phyloP scores from a whole-genome alignment of 305 asterid species.

The Andrographis paniculata region DNA sequence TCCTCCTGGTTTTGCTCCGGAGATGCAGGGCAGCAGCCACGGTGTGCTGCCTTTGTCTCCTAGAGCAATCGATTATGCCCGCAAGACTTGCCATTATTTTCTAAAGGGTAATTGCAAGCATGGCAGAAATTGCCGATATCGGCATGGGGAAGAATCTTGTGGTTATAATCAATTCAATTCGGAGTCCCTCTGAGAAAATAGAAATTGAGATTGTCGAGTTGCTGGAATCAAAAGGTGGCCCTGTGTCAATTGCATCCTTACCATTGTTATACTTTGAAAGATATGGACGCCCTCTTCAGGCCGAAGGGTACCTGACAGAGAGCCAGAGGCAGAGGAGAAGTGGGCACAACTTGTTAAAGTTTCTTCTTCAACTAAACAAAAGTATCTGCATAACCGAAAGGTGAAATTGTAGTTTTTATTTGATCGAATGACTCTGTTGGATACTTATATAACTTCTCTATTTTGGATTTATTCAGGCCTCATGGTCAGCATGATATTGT shows the following conservation, averaged over 20 bases:
- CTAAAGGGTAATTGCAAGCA: conserved; percentile 79
- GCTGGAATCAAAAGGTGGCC: conserved; percentile 56
- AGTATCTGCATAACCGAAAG: conserved; percentile 68
- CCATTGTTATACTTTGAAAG: conserved; percentile 71
- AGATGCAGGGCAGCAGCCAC: conserved; percentile 30
- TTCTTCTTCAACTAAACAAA: conserved; percentile 60
- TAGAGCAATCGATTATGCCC: conserved; percentile 30
- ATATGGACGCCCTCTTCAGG: conserved; percentile 63
- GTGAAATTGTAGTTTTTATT: conserved; percentile 18
- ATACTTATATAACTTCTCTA: no score
- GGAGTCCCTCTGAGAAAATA: conserved; percentile 60
- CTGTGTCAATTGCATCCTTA: conserved; percentile 80
- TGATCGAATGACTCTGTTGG: no score
- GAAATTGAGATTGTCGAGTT: conserved; percentile 65
- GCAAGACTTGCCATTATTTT: conserved; percentile 68
- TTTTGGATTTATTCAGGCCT: conserved; percentile 39
- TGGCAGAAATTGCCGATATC: conserved; percentile 68
- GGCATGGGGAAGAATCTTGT: conserved; percentile 39
- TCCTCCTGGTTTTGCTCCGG: conserved; percentile 34
- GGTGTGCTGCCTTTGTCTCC: no score
- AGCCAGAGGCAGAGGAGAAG: conserved; percentile 90
- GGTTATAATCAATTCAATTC: conserved; percentile 25
- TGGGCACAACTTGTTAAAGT: conserved; percentile 79
- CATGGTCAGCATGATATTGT: conserved; percentile 90
- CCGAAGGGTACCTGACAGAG: conserved; percentile 88